phyloP scores from a whole-genome alignment of 768 basidiomycete genomes.

The Paxillus involutus region DNA sequence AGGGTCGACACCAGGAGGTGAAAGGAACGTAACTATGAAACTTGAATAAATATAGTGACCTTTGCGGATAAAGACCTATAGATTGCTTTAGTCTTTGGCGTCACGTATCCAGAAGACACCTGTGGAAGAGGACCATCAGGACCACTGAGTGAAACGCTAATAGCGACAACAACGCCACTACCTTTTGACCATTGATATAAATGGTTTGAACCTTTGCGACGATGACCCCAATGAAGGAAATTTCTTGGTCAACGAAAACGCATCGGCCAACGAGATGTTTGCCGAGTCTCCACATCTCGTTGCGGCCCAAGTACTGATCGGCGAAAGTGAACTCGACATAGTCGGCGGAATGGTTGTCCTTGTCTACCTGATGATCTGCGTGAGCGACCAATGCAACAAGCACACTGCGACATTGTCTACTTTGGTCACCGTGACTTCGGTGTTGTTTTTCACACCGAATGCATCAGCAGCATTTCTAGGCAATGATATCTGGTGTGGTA shows the following conservation, averaged over 20 bases:
- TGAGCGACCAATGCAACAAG: slow-evolving; percentile 12
- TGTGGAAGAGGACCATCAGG: slow-evolving; percentile 26
- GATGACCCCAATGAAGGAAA: slow-evolving; percentile 81
- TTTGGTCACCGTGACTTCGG: slow-evolving; percentile 72
- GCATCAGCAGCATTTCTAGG: slow-evolving; percentile 70
- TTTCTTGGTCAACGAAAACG: slow-evolving; percentile 80
- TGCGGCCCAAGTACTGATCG: slow-evolving; percentile 93
- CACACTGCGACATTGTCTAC: slow-evolving; percentile 29
- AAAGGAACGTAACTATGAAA: slow-evolving; percentile 27
- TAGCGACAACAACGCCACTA: slow-evolving; percentile 24
- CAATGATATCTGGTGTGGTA: slow-evolving; percentile 61
- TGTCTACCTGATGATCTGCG: slow-evolving; percentile 57
- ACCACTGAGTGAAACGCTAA: background rate
- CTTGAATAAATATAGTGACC: slow-evolving; percentile 56
- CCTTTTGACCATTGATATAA: slow-evolving; percentile 68
- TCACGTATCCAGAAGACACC: slow-evolving; percentile 83
- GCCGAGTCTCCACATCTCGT: slow-evolving; percentile 96
- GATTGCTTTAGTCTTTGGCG: slow-evolving; percentile 80
- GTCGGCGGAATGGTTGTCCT: slow-evolving; percentile 59
- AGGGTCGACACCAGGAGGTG: background rate
- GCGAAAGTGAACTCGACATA: slow-evolving; percentile 91
- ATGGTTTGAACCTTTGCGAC: slow-evolving; percentile 82
- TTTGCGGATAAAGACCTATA: slow-evolving; percentile 91
- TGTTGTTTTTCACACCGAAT: slow-evolving; percentile 69
- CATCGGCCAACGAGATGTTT: slow-evolving; percentile 79